phyloP scores from a whole-genome alignment of 192 early-diverging fungal genomes.

The Polychytrium aggregatum region DNA sequence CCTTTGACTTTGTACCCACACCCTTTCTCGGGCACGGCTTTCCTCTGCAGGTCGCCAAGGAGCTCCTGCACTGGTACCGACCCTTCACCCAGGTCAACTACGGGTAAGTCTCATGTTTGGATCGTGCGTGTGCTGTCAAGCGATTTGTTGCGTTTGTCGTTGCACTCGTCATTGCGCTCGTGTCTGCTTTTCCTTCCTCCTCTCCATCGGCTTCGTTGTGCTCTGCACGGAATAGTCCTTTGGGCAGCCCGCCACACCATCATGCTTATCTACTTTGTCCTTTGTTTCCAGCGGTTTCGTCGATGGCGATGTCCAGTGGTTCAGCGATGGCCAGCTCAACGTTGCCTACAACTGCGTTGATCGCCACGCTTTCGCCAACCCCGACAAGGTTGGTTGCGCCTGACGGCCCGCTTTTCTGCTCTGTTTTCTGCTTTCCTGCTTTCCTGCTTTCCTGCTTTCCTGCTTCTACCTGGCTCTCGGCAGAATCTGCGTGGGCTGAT shows the following conservation, averaged over 20 bases:
- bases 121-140: too few relatives aligned
- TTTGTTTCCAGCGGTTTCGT: conserved; percentile 43
- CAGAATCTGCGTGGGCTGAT: not conserved
- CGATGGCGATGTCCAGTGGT: conserved; percentile 88
- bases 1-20: too few relatives aligned
- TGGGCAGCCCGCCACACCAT: too few relatives aligned
- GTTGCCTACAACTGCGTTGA: conserved; percentile 95
- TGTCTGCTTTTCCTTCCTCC: too few relatives aligned
- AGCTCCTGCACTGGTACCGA: conserved; percentile 69
- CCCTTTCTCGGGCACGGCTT: too few relatives aligned
- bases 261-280: not conserved
- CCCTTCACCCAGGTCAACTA: conserved; percentile 61
- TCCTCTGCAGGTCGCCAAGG: conserved; percentile 48
- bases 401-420: too few relatives aligned
- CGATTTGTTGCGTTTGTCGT: too few relatives aligned
- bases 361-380: conserved; percentile 69
- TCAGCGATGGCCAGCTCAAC: conserved; percentile 82
- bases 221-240: too few relatives aligned
- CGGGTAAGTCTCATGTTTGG: conserved; percentile 14
- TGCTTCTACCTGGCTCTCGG: not conserved
- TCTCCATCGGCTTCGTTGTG: too few relatives aligned
- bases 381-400: conserved; percentile 51
- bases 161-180: too few relatives aligned
- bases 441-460: not conserved
- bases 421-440: too few relatives aligned